Evolutionary conservation across 495 filamentous ascomycete genomes (phyloP), one percentile per base, ranked within the genome.

Genomic region (Lentithecium fluviatile): DNA sequence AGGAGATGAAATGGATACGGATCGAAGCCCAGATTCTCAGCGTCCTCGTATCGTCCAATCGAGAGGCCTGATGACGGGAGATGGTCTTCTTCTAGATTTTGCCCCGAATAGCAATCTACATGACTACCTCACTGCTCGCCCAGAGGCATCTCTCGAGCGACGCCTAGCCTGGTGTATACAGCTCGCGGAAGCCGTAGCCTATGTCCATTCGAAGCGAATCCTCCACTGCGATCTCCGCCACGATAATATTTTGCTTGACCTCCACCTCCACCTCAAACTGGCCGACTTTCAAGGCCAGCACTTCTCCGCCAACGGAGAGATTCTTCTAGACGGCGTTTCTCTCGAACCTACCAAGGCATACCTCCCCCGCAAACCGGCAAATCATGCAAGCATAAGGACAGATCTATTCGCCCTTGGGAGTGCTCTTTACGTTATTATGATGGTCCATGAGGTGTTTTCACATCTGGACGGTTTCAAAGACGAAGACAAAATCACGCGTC

Each of bases 351-450:
- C 43, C 24, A 61, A 47, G 58, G 49, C 40, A 61, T 61, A 54
- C 49, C 49, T 61, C 7, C 58, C 58, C 49, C 51, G 51, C 29
- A 54, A 54, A 54, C 49, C 49, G 46, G 49, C 38, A 36, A 38
- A 61, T 49, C 38, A 61, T 55, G 37, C 38, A 48, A 55, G 50
- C 40, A 46, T 54, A 48, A 61, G 48, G 37, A 60, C 57, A n/a
- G 57, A 60, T 60, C 46, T 60, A 53, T 60, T 60, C 26, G 48
- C 57, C 25, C 48, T 60, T n/a, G 48, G 57, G 23, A 52, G 47
- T 29, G 42, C 43, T 23, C 2, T 58, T 23, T 58, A 48, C 45
- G 34, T 58, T 40, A 58, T 58, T 40, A 49, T 58, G 17, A 58
- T 49, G 19, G 45, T 42, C 55, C 25, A 58, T 49, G 19, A 48